Evolutionary conservation across 2,329 filamentous ascomycete genomes (phyloP).

Genomic region (Decorospora gaudefroyi): DNA sequence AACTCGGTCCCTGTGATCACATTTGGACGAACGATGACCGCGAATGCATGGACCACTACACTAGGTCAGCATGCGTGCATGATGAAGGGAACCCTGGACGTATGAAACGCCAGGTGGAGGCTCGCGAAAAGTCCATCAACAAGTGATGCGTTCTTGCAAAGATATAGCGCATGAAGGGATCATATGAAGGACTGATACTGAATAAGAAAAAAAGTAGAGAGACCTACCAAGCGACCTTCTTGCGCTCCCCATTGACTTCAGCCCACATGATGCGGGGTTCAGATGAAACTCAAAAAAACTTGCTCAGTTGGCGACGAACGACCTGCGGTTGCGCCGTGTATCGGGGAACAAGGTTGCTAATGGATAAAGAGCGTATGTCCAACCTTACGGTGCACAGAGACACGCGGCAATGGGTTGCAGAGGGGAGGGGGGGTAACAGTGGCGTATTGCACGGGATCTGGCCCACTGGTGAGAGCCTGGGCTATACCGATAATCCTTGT

Average conservation of each 20-base stretch:
- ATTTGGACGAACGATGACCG: conserved; percentile 76
- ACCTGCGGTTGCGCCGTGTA: conserved; percentile 25
- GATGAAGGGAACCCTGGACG: conserved; percentile 1
- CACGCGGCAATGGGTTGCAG: conserved; percentile 36
- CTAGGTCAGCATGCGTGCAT: conserved; percentile 18
- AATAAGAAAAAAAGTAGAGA: background rate
- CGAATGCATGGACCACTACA: conserved; percentile 73
- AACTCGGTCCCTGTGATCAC: conserved; percentile 69
- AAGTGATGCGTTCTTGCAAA: background rate
- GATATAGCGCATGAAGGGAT: background rate
- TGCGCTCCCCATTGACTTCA: conserved; percentile 68
- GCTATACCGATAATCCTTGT: conserved; percentile 24
- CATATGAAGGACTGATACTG: background rate
- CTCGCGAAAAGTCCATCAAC: background rate
- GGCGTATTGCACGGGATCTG: conserved; percentile 26
- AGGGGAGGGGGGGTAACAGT: conserved; percentile 35
- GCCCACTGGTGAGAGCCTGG: conserved; percentile 19
- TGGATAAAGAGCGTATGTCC: conserved; percentile 22
- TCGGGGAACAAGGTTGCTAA: conserved; percentile 26
- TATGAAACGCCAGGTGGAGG: background rate
- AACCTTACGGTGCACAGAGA: conserved; percentile 24
- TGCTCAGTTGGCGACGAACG: conserved; percentile 35
- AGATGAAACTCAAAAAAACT: conserved; percentile 29
- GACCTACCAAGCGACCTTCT: conserved; percentile 75
- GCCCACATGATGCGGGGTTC: conserved; percentile 59